Base-by-base conservation (phyloP, 192 early-diverging fungal genomes). In the Mycoemilia scoparia region DNA sequence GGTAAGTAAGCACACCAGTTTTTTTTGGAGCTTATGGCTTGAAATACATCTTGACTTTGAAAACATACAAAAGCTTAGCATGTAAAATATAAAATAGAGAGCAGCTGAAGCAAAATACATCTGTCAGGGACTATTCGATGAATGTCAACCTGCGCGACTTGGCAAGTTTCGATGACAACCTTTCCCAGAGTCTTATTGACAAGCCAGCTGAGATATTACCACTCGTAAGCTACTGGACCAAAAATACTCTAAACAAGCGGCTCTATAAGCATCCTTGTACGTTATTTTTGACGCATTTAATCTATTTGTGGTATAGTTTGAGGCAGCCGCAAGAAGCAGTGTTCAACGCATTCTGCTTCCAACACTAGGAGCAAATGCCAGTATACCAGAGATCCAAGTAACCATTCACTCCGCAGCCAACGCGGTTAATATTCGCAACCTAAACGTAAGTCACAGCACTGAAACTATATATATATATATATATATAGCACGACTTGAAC, bases 81-180 rank as follows among this genome's bases (percentile, higher is more conserved):
- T 47, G 17, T 13, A 32, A 79, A n/a, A n/a, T n/a, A n/a, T n/a
- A n/a, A n/a, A n/a, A n/a, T n/a, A n/a, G 88, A 63, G 87, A 97
- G 63, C 86, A 89, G 67, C 70, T 92, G 34, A 72, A 72, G 20
- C 72, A 84, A 39, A 92, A 95, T 62, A 46, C 77, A 17, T 69
- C 77, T 29, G 55, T 79, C 22, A 71, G 77, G 43, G 71, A 79
- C 29, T 67, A 76, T 42, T 71, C 76, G 42, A 54, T 97, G 30
- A 73, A 97, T 44, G 82, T 97, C 9, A 79, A 87, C 41, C 61
- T 97, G 56, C 74, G 70, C 25, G 79, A 91, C 49, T 60, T 95
- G 41, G 73, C 78, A 21, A 70, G 64, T 31, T 92, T 62, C 46
- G 79, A 91, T 54, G 81, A 84, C 51, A 71, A 73, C 24, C 66